A percentile compares a stretch with the other conserved stretches of the same genome.
Conservation (phyloP, 371 early-diverging fungal species). For the Mortierella sp. region DNA sequence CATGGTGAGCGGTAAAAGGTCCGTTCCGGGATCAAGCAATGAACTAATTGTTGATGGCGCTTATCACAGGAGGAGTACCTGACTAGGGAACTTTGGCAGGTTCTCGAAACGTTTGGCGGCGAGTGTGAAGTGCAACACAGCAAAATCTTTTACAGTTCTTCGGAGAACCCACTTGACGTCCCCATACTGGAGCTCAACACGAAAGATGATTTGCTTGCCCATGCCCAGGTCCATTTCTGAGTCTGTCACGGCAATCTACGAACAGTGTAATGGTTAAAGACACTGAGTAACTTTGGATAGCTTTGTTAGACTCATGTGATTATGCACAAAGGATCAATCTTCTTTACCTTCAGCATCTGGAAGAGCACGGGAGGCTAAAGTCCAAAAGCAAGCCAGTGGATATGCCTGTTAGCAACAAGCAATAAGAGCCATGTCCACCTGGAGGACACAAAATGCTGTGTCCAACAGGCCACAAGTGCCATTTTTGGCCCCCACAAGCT, state of each 20-base stretch:
- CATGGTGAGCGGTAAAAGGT: too few species aligned
- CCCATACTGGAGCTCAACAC: conserved; percentile 85
- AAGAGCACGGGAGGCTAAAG: conserved; percentile 44
- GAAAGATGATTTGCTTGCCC: conserved; percentile 59
- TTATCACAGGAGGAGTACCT: too few species aligned
- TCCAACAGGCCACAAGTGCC: not conserved
- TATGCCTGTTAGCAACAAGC: not conserved
- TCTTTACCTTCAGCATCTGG: conserved; percentile 35
- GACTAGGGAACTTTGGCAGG: conserved; percentile 68
- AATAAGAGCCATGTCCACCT: too few species aligned
- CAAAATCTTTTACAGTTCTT: conserved; percentile 76
- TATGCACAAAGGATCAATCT: not conserved
- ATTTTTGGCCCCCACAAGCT: not conserved
- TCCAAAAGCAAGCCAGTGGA: not conserved
- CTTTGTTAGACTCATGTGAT: too few species aligned
- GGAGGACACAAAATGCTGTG: too few species aligned
- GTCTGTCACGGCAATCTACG: conserved; percentile 65
- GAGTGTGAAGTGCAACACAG: conserved; percentile 73
- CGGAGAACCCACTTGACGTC: conserved; percentile 82
- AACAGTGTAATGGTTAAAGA: not conserved
- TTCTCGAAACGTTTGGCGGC: conserved; percentile 58
- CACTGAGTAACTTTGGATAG: too few species aligned
- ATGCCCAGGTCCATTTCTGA: conserved; percentile 57
- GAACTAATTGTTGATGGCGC: too few species aligned
- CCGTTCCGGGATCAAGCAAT: too few species aligned